A percentile compares a stretch with the other conserved stretches of the same genome.
Conservation (phyloP, 2,329 filamentous ascomycete species). For the Colletotrichum lupini region DNA sequence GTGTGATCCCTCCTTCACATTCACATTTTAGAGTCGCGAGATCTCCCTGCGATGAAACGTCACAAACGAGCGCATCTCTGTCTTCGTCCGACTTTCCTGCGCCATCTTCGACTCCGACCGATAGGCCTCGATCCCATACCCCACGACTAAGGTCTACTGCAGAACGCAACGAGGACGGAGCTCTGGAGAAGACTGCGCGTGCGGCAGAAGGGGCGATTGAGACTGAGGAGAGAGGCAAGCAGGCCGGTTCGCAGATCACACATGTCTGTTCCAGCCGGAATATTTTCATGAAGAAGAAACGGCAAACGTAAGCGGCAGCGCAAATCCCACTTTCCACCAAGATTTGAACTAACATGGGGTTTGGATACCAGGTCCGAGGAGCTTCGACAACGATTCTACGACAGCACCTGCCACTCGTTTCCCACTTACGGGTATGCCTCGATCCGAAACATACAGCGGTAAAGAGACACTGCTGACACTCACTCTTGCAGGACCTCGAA, state of each 20-base stretch:
- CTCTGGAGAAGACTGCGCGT: conserved; percentile 15
- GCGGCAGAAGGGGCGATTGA: background rate
- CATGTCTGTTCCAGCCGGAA: background rate
- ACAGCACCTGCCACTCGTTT: conserved; percentile 15
- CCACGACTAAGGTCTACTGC: background rate
- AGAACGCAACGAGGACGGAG: conserved; percentile 5
- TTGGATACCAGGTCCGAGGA: background rate
- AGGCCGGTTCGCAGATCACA: background rate
- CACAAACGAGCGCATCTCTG: conserved; percentile 4
- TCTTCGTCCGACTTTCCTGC: conserved; percentile 12
- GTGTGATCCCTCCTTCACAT: background rate
- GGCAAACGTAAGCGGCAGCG: conserved; percentile 2
- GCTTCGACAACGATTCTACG: conserved; percentile 15
- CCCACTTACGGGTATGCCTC: conserved; percentile 25
- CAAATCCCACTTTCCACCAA: background rate
- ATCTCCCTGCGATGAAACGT: conserved; percentile 28
- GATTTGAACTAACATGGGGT: background rate
- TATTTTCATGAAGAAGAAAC: background rate
- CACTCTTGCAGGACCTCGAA: conserved; percentile 20
- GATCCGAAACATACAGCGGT: background rate
- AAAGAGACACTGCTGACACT: conserved; percentile 2
- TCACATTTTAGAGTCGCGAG: background rate
- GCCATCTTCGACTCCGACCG: background rate
- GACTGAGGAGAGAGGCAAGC: conserved; percentile 6
- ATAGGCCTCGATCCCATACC: background rate